phyloP scores from a whole-genome alignment of 805 yeast genomes.

The Metschnikowia gruessii region DNA sequence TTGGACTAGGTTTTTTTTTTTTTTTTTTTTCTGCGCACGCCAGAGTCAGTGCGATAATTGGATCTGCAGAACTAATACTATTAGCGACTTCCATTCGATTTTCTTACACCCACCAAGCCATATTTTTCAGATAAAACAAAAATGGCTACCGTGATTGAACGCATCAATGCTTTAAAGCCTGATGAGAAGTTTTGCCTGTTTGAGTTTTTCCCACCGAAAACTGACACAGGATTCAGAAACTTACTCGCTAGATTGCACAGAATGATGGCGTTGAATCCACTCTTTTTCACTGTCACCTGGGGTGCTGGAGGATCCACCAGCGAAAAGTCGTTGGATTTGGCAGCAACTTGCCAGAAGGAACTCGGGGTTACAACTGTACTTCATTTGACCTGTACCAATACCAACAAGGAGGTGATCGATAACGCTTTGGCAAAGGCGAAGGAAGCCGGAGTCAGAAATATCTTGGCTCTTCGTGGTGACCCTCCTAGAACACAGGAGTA shows the following conservation, averaged over 20 bases:
- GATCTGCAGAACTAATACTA: not conserved
- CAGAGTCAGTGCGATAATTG: conserved; percentile 12
- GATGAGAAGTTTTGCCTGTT: conserved; percentile 72
- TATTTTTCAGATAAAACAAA: not conserved
- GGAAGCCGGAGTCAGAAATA: conserved; percentile 76
- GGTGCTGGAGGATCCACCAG: conserved; percentile 98
- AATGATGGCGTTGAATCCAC: conserved; percentile 83
- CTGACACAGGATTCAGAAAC: conserved; percentile 83
- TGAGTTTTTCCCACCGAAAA: conserved; percentile 98
- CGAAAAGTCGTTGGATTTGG: conserved; percentile 79
- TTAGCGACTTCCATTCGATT: not conserved
- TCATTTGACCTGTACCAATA: conserved; percentile 95
- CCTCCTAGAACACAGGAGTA: conserved; percentile 80
- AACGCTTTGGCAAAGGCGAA: conserved; percentile 72
- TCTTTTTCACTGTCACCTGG: conserved; percentile 94
- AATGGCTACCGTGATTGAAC: conserved; percentile 21
- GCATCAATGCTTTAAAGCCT: conserved; percentile 43
- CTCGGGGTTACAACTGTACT: conserved; percentile 86
- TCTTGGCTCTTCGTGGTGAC: conserved; percentile 92
- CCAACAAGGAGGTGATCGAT: conserved; percentile 73
- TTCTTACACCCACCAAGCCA: not conserved
- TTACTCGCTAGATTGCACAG: conserved; percentile 82
- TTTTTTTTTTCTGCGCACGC: conserved; percentile 1
- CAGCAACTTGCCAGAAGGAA: conserved; percentile 69
- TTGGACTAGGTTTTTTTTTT: not conserved